phyloP scores from a whole-genome alignment of 495 filamentous ascomycete genomes.

The Tuber magnatum region DNA sequence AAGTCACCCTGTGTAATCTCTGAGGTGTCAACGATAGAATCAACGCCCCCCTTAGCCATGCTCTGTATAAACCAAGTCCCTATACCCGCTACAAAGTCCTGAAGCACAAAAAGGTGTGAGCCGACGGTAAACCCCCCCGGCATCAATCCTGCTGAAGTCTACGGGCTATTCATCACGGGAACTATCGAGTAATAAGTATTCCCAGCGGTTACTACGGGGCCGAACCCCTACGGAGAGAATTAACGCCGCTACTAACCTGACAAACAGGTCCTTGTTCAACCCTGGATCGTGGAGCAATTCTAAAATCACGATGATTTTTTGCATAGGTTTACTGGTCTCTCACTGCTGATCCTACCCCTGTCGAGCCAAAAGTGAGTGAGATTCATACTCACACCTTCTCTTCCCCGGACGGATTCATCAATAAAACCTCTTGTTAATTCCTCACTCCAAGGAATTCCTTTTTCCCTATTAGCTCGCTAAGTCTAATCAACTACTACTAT shows the following conservation, averaged over 20 bases:
- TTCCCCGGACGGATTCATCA: slow-evolving; percentile 24
- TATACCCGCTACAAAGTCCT: slow-evolving; percentile 31
- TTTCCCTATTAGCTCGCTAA: slow-evolving; percentile 32
- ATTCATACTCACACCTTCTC: slow-evolving; percentile 26
- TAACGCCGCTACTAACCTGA: slow-evolving; percentile 27
- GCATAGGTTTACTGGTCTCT: slow-evolving; percentile 19
- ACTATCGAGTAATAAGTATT: slow-evolving; percentile 13
- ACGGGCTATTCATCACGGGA: slow-evolving; percentile 35
- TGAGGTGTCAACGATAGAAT: slow-evolving; percentile 25
- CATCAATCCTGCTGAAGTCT: slow-evolving; percentile 34
- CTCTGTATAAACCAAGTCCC: slow-evolving; percentile 20
- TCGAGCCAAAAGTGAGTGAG: neutral
- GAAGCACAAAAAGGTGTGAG: slow-evolving; percentile 22
- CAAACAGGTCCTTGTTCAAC: slow-evolving; percentile 15
- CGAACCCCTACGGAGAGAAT: slow-evolving; percentile 20
- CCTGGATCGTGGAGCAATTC: slow-evolving; percentile 29
- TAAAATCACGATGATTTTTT: slow-evolving; percentile 29
- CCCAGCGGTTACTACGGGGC: neutral
- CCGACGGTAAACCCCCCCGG: slow-evolving; percentile 16
- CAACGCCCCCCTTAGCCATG: slow-evolving; percentile 27
- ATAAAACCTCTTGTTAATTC: slow-evolving; percentile 26
- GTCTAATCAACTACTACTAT: slow-evolving; percentile 34
- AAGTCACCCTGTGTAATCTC: slow-evolving; percentile 23
- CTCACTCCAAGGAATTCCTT: slow-evolving; percentile 20
- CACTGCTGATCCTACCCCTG: neutral